Evolutionary conservation across 2,329 filamentous ascomycete species (phyloP).

Genomic region (Colletotrichum tabaci): DNA sequence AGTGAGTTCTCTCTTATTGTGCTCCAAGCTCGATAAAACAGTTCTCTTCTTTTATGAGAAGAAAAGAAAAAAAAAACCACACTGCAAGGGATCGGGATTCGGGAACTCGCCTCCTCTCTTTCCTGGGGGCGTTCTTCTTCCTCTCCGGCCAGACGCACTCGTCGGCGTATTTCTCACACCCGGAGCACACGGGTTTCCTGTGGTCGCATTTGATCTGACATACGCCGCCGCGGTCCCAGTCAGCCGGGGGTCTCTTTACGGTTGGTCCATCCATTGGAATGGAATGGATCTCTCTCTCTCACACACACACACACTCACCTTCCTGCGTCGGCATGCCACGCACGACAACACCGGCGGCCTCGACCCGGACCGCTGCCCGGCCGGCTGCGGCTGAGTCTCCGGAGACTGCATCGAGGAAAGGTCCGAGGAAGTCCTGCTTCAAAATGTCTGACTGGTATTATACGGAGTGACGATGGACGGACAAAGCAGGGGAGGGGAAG

Average conservation of each 20-base stretch:
- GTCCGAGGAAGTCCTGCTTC: not conserved
- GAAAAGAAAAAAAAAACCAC: not conserved
- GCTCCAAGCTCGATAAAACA: too few relatives aligned
- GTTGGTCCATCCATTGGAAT: not conserved
- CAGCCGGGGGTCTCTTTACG: not conserved
- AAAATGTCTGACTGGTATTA: too few relatives aligned
- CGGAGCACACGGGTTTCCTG: constrained; percentile 20
- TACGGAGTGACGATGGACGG: too few relatives aligned
- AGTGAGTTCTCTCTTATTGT: too few relatives aligned
- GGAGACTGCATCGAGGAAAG: not conserved
- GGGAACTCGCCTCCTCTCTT: constrained; percentile 9
- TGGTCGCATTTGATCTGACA: constrained; percentile 26
- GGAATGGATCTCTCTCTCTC: too few relatives aligned
- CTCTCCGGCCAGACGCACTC: constrained; percentile 29
- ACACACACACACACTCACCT: not conserved
- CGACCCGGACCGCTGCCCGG: not conserved
- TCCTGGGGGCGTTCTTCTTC: constrained; percentile 9
- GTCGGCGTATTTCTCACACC: constrained; percentile 17
- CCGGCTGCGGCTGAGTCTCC: not conserved
- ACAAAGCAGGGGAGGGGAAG: not conserved
- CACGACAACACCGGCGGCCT: not conserved
- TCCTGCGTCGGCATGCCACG: not conserved
- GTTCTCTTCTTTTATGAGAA: too few relatives aligned
- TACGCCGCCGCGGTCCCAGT: not conserved
- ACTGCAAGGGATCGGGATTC: too few relatives aligned